Evolutionary conservation across 768 basidiomycete species (phyloP), one percentile per base, ranked within the genome.

Genomic region (Pholiota molesta): DNA sequence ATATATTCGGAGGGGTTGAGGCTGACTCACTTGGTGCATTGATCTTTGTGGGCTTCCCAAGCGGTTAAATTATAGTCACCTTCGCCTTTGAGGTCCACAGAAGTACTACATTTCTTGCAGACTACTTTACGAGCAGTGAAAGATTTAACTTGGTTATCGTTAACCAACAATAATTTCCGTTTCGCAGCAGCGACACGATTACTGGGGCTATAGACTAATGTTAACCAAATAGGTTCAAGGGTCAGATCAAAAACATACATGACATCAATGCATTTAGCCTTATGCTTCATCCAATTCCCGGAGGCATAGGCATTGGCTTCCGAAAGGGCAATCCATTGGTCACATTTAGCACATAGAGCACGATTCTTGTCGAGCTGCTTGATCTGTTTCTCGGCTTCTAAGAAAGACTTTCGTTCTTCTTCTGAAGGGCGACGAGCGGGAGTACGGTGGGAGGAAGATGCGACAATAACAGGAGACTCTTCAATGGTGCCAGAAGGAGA

Each of bases 11-110:
- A 33, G 21, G 28, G 31, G 23, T 19, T 19, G 19, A 8, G 39
- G 13, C 14, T n/a, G 31, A 55, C 68, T 56, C 51, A 72, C 73
- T 69, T 69, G 54, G 74, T 70, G 72, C 89, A 90, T 9, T 63
- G 70, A 10, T 66, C 61, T 71, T 90, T 91, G 68, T 92, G 90
- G 44, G 79, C 80, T 47, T 82, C 78, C 90, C 90, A 92, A 54
- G 72, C 80, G 14, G 79, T 76, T 52, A 89, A 71, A 62, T 86
- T 83, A 64, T 86, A 91, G 21, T 89, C 85, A n/a, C 75, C 74
- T 29, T 81, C 80, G 3, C 83, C 80, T 26, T 76, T 78, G 53
- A 87, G 70, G 11, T 62, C 64, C 55, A 91, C 75, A 44, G 67
- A 73, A n/a, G 57, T 63, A 35, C 77, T 77, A 72, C 90, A 92